Conservation (phyloP, 768 basidiomycete genomes). For the Kwoniella mangroviensis region DNA sequence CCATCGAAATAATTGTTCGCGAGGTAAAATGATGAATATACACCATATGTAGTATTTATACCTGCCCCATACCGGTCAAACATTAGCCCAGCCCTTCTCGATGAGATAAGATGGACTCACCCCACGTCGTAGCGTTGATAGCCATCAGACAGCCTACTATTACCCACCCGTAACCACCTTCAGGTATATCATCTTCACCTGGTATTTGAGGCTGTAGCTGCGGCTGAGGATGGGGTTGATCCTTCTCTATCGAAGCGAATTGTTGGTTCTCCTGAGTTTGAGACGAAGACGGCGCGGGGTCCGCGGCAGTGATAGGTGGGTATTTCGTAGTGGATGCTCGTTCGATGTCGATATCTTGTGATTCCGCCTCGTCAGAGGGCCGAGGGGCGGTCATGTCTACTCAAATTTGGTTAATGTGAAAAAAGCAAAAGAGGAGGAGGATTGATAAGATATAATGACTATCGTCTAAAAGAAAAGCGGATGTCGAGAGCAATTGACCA, state of each 20-base stretch:
- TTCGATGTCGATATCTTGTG: background rate
- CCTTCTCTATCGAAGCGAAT: background rate
- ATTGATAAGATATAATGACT: background rate
- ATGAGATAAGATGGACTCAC: constrained; percentile 21
- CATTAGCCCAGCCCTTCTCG: no score
- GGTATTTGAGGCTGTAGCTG: background rate
- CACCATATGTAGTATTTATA: constrained; percentile 52
- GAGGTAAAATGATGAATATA: constrained; percentile 45
- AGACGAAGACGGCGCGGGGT: background rate
- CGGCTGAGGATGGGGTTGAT: background rate
- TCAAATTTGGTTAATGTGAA: no score
- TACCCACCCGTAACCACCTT: constrained; percentile 59
- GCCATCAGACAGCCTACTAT: constrained; percentile 47
- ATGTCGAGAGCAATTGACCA: background rate
- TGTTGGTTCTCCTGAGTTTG: background rate
- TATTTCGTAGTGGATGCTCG: background rate
- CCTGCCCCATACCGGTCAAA: constrained; percentile 25
- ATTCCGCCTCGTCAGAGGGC: background rate
- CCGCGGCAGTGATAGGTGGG: background rate
- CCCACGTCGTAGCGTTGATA: constrained; percentile 50
- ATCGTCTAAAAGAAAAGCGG: no score
- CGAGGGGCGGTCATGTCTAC: no score
- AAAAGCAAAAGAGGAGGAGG: background rate
- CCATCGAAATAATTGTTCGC: constrained; percentile 41
- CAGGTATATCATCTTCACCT: constrained; percentile 40